Evolutionary conservation across 2,329 filamentous ascomycete species (phyloP), one percentile per base, ranked within the genome.

Genomic region (Epichloe gansuensis): DNA sequence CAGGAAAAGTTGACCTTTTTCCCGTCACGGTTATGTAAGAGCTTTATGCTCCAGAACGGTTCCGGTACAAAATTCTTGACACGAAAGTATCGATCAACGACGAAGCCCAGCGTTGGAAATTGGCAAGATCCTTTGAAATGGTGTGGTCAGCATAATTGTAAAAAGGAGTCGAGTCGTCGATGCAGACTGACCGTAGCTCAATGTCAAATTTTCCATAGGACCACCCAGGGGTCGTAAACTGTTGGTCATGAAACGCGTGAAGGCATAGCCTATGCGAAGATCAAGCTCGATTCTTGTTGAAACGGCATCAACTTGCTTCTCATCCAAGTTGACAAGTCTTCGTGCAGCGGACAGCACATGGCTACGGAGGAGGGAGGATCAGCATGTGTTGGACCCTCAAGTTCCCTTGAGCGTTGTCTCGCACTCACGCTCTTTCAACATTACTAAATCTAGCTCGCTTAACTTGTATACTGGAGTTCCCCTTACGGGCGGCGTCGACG

Each of bases 41-140:
- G 76, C 59, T 85, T 91, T 72, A 98, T 95, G 54, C 79, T 78
- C 93, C 93, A 98, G 67, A 97, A 98, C 0, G 80, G 73, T 64
- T 98, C 93, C 0, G 91, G 86, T 1, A 93, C 82, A 66, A 98
- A 98, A 60, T 95, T 95, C 56, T 88, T 84, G 49, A 98, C 93
- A 49, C 87, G 83, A 60, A 95, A 88, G 66, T 97, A 98, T 47
- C 91, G 82, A 67, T 98, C 93, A 6, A 98, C 93, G 1, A 98
- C 91, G 58, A 98, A 98, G 0, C 93, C 93, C 5, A 98, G 75
- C 0, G 93, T 97, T 1, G 93, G 93, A 61, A 98, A 98, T 65
- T 98, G 93, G 59, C 93, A 98, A 4, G 90, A 95, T 13, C 80
- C 87, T 87, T n/a, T 31, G 41, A 21, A 12, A 4, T 15, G 40